These are phyloP conservation scores for Fusarium sp. DNA, from an alignment of 2,329 filamentous ascomycete species.

Conservation along the genomic window DNA sequence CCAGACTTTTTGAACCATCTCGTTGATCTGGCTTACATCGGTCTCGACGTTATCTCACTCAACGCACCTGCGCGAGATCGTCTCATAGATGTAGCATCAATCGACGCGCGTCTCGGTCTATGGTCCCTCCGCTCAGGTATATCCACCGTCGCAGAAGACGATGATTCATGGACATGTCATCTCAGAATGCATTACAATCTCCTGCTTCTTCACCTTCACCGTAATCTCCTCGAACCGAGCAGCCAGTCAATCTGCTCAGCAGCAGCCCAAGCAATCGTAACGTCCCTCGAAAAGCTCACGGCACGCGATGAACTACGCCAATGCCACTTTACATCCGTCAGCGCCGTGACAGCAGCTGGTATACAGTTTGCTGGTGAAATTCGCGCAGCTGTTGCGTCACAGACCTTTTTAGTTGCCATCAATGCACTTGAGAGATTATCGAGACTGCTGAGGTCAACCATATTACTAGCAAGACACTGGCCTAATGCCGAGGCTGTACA, in stretches of 20 bases:
- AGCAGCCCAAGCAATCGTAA: conserved; percentile 36
- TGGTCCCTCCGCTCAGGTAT: conserved; percentile 39
- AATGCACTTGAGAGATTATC: conserved; percentile 34
- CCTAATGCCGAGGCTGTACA: conserved; percentile 39
- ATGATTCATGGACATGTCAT: conserved; percentile 34
- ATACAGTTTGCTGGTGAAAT: conserved; percentile 39
- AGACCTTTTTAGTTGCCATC: conserved; percentile 34
- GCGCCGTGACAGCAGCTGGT: conserved; percentile 35
- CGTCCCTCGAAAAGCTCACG: conserved; percentile 31
- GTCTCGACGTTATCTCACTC: conserved; percentile 31
- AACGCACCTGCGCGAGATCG: conserved; percentile 31
- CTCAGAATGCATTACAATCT: conserved; percentile 40
- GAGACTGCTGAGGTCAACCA: conserved; percentile 21
- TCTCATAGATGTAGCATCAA: conserved; percentile 28
- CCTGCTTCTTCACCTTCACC: conserved; percentile 33
- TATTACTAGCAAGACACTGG: conserved; percentile 32
- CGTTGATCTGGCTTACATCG: conserved; percentile 37
- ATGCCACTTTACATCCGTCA: conserved; percentile 39
- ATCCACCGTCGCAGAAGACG: conserved; percentile 34
- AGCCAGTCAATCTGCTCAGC: conserved; percentile 38
- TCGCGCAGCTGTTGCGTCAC: conserved; percentile 22
- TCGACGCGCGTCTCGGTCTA: conserved; percentile 34
- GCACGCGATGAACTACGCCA: conserved; percentile 32
- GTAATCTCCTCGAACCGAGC: conserved; percentile 25
- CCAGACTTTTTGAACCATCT: conserved; percentile 37